Percentiles rank a stretch among this genome's conserved stretches.
These are phyloP conservation scores for Narthecium ossifragum DNA, from an alignment of 106 monocot genomes.

Conservation along the genomic window DNA sequence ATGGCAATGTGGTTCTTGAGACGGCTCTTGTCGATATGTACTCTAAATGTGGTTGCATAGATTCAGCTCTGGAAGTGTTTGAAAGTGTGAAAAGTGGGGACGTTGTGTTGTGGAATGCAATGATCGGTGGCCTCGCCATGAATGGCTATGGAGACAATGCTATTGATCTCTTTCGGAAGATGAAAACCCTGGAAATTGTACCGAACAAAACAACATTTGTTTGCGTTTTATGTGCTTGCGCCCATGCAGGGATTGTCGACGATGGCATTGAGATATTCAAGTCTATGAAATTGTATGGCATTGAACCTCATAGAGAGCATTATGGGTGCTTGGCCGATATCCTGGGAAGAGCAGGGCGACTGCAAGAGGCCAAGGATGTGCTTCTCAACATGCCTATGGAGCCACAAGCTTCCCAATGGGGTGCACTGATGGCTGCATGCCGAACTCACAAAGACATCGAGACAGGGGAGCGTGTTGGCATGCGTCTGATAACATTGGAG, in stretches of 20 bases:
- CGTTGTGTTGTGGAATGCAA: too few species aligned
- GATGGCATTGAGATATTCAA: conserved; percentile 45
- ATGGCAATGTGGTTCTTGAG: conserved; percentile 26
- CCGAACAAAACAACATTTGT: conserved; percentile 61
- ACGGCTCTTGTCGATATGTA: conserved; percentile 76
- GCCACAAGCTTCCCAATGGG: conserved; percentile 57
- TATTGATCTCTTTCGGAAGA: conserved; percentile 33
- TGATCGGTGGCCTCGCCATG: too few species aligned
- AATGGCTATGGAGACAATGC: conserved; percentile 49
- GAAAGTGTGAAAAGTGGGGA: conserved; percentile 19
- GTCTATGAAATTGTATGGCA: conserved; percentile 37
- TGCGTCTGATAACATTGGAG: conserved; percentile 34
- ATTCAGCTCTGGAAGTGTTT: conserved; percentile 45
- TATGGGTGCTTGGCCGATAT: too few species aligned
- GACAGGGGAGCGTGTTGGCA: conserved; percentile 37
- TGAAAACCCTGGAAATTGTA: conserved; percentile 22
- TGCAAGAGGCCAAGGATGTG: conserved; percentile 50
- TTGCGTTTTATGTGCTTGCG: conserved; percentile 48
- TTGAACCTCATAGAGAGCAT: conserved; percentile 50
- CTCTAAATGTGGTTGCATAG: conserved; percentile 59
- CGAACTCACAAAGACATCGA: conserved; percentile 21
- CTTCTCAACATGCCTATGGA: conserved; percentile 66
- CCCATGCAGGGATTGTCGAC: conserved; percentile 45
- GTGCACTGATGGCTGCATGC: conserved; percentile 58
- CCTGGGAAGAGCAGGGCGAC: too few species aligned